These are phyloP conservation scores for Barnettozyma wickerhamii DNA, from an alignment of 805 yeast genomes.

Conservation along the genomic window DNA sequence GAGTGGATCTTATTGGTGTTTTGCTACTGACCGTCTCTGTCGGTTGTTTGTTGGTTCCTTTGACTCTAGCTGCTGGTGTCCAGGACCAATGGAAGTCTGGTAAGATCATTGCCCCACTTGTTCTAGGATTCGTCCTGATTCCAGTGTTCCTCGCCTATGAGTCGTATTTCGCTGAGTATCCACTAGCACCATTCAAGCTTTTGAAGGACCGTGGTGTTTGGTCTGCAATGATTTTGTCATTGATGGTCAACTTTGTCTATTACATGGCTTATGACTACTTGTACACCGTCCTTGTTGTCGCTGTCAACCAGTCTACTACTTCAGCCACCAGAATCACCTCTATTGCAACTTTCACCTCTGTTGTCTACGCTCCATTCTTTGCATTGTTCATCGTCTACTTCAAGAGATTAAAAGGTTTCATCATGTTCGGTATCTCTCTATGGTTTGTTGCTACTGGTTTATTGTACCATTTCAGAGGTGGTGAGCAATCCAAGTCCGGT, in stretches of 20 bases:
- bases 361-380: slow-evolving; percentile 50
- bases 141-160: slow-evolving; percentile 66
- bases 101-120: slow-evolving; percentile 63
- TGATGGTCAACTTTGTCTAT: slow-evolving; percentile 57
- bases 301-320: slow-evolving; percentile 49
- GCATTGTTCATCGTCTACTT: slow-evolving; percentile 46
- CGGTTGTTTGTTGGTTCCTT: slow-evolving; percentile 66
- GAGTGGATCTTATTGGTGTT: slow-evolving; percentile 61
- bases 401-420: slow-evolving; percentile 52
- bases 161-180: slow-evolving; percentile 46
- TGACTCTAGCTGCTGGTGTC: slow-evolving; percentile 71
- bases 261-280: slow-evolving; percentile 68
- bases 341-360: slow-evolving; percentile 57
- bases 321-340: slow-evolving; percentile 65
- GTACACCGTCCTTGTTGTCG: slow-evolving; percentile 62
- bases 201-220: slow-evolving; percentile 69
- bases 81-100: slow-evolving; percentile 52
- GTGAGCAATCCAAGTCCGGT: slow-evolving; percentile 46
- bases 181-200: slow-evolving; percentile 57
- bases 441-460: slow-evolving; percentile 62
- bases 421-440: slow-evolving; percentile 51
- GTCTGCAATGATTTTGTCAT: slow-evolving; percentile 59
- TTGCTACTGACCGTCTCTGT: slow-evolving; percentile 49
- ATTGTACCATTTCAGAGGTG: slow-evolving; percentile 52
- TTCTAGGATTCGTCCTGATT: slow-evolving; percentile 56